Evolutionary conservation across 1,284 basidiomycete genomes (phyloP).

Genomic region (Volvariella surrecta): DNA sequence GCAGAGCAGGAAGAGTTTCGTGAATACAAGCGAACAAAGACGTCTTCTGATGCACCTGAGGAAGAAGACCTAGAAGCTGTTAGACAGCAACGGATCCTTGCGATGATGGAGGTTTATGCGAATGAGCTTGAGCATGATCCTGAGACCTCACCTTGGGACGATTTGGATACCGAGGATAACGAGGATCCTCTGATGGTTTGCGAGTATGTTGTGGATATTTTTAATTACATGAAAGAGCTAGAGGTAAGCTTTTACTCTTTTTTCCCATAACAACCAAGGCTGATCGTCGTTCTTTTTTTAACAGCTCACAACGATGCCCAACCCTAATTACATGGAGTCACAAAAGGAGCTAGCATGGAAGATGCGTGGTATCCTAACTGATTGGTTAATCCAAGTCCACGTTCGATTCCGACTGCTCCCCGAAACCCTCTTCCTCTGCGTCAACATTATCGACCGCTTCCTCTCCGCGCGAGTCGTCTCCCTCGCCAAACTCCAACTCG

Average conservation of each 20-base stretch:
- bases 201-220: constrained; percentile 94
- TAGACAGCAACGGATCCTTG: constrained; percentile 23
- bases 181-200: constrained; percentile 96
- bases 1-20: constrained; percentile 43
- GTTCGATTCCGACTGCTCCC: constrained; percentile 89
- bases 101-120: constrained; percentile 29
- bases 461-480: constrained; percentile 86
- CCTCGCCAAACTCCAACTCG: constrained; percentile 89
- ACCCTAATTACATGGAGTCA: constrained; percentile 84
- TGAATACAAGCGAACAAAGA: constrained; percentile 62
- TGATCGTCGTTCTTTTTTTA: constrained; percentile 7
- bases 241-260: constrained; percentile 36
- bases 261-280: constrained; percentile 2
- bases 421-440: constrained; percentile 91
- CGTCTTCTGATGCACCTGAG: constrained; percentile 60
- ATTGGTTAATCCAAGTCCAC: constrained; percentile 98
- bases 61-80: constrained; percentile 35
- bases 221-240: constrained; percentile 79
- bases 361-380: constrained; percentile 91
- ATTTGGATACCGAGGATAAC: constrained; percentile 89
- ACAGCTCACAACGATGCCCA: constrained; percentile 77
- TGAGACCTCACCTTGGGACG: constrained; percentile 65
- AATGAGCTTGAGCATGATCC: constrained; percentile 52
- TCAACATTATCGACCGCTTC: constrained; percentile 97
- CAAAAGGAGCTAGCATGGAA: constrained; percentile 91